Percentiles rank a stretch among this genome's conserved stretches.
Evolutionary conservation across 2,329 filamentous ascomycete species (phyloP).

Genomic region (Camillea tinctor): DNA sequence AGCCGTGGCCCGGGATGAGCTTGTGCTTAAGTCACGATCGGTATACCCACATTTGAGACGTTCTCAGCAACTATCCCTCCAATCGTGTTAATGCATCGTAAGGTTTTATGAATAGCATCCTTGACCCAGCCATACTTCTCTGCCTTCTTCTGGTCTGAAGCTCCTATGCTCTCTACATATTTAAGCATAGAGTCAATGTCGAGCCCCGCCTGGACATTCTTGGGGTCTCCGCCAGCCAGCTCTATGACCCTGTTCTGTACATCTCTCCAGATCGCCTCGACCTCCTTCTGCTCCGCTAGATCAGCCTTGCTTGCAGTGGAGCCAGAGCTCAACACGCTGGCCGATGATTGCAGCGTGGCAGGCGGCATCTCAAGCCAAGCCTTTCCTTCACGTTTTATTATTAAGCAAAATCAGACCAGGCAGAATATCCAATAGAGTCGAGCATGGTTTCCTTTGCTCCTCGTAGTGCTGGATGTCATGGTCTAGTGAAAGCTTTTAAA

Average conservation of each 20-base stretch:
- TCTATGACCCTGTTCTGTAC: constrained; percentile 34
- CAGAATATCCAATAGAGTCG: neutral
- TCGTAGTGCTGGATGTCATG: neutral
- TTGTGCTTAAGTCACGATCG: neutral
- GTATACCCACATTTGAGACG: constrained; percentile 24
- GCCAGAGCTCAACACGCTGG: constrained; percentile 18
- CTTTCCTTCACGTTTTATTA: neutral
- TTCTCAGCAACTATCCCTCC: constrained; percentile 34
- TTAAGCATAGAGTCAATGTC: constrained; percentile 30
- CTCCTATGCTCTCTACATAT: constrained; percentile 28
- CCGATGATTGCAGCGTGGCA: constrained; percentile 18
- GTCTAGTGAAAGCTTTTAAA: neutral
- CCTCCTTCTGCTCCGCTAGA: constrained; percentile 29
- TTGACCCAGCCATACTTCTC: constrained; percentile 31
- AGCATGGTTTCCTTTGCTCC: neutral
- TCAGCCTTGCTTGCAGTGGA: constrained; percentile 23
- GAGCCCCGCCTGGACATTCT: constrained; percentile 25
- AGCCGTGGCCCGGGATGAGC: neutral
- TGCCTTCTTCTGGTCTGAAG: constrained; percentile 27
- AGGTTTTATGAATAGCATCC: constrained; percentile 27
- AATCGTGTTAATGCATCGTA: constrained; percentile 35
- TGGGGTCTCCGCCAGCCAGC: constrained; percentile 31
- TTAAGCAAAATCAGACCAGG: neutral
- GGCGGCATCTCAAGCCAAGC: constrained; percentile 21
- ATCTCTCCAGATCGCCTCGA: constrained; percentile 33